Evolutionary conservation across 2,329 filamentous ascomycete species (phyloP).

Genomic region (Acrodontium crateriforme): DNA sequence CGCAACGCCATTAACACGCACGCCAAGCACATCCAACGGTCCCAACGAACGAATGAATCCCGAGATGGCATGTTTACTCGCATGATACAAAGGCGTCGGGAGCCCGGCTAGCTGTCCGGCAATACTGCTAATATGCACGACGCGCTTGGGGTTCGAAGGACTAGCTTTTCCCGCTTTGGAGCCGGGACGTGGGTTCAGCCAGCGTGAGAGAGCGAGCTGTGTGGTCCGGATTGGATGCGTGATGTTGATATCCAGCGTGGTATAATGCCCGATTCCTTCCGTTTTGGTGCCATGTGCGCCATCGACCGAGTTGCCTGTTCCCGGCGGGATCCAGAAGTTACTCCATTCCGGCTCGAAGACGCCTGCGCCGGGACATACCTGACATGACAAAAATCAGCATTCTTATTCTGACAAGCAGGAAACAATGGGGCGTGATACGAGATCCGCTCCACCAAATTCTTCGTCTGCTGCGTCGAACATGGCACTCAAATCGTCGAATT

Average conservation of each 20-base stretch:
- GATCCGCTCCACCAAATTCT: constrained; percentile 34
- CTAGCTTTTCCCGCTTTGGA: constrained; percentile 19
- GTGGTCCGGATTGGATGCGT: constrained; percentile 35
- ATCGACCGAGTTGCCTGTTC: constrained; percentile 23
- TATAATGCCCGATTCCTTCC: constrained; percentile 21
- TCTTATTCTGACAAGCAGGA: constrained; percentile 26
- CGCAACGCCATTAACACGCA: constrained; percentile 46
- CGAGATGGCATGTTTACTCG: constrained; percentile 32
- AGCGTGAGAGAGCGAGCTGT: constrained; percentile 33
- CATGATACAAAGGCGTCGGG: constrained; percentile 30
- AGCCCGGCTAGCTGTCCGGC: constrained; percentile 29
- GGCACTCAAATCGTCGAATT: constrained; percentile 35
- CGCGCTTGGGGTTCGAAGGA: constrained; percentile 29
- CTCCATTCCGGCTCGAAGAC: constrained; percentile 34
- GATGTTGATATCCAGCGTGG: constrained; percentile 32
- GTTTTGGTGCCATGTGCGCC: constrained; percentile 10
- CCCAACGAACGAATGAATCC: constrained; percentile 38
- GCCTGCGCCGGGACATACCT: constrained; percentile 35
- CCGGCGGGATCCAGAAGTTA: constrained; percentile 37
- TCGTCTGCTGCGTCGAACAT: constrained; percentile 36
- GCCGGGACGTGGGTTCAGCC: constrained; percentile 23
- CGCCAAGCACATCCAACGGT: constrained; percentile 36
- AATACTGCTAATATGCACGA: constrained; percentile 31
- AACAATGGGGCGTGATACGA: no score
- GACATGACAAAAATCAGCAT: constrained; percentile 15